Percentiles rank a stretch among this genome's conserved stretches.
These are phyloP conservation scores for Chlamydomonas applanata DNA, from an alignment of 139 green algal species.

Conservation along the genomic window DNA sequence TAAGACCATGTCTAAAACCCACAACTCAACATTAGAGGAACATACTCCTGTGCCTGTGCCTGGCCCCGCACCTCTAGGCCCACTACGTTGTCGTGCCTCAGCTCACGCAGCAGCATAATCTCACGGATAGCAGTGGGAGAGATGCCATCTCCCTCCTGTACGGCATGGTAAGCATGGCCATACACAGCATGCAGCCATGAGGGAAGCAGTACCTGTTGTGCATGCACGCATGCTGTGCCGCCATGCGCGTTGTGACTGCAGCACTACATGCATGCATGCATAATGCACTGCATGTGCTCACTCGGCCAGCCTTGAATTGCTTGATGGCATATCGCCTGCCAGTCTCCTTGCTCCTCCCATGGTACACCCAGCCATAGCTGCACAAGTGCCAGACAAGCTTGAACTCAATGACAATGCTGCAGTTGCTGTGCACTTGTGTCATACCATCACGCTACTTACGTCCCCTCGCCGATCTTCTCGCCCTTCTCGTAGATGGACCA, in stretches of 20 bases:
- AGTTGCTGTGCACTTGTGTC: too few species aligned
- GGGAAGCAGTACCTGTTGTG: background rate
- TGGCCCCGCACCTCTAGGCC: constrained; percentile 35
- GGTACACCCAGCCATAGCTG: constrained; percentile 59
- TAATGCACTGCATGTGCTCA: too few species aligned
- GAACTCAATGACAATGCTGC: background rate
- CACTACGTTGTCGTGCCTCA: constrained; percentile 71
- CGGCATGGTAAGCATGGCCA: background rate
- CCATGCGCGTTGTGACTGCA: background rate
- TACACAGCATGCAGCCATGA: too few species aligned
- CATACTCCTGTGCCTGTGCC: too few species aligned
- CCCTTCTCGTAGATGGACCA: constrained; percentile 50
- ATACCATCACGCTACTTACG: constrained; percentile 1
- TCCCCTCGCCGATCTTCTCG: constrained; percentile 64
- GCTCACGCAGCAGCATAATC: constrained; percentile 72
- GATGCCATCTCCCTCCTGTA: constrained; percentile 67
- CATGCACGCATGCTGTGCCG: background rate
- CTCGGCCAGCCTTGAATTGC: constrained; percentile 63
- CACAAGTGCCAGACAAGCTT: background rate
- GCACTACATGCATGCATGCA: background rate
- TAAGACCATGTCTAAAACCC: too few species aligned
- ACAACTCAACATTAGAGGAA: background rate
- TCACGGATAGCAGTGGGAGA: constrained; percentile 71
- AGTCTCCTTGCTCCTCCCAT: constrained; percentile 40
- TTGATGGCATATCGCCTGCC: constrained; percentile 62